Evolutionary conservation across 2,329 filamentous ascomycete genomes (phyloP).

Genomic region (Phyllosticta citriasiana): DNA sequence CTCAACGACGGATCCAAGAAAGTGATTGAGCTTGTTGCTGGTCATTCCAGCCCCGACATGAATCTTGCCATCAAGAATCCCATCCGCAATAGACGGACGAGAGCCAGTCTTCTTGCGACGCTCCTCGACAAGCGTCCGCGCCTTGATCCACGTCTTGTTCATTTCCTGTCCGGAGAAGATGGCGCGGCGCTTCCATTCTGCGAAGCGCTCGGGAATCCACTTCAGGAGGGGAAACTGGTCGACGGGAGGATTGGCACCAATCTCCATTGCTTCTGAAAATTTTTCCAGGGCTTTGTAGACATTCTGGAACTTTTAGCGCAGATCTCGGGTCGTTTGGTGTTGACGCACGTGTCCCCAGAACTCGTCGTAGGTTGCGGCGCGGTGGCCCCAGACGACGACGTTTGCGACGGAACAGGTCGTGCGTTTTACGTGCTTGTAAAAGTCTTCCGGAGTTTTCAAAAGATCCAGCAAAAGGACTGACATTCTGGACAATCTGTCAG

Average conservation of each 20-base stretch:
- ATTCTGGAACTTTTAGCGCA: constrained; percentile 12
- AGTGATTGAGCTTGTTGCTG: constrained; percentile 25
- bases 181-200: constrained; percentile 13
- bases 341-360: constrained; percentile 19
- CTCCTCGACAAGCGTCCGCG: constrained; percentile 9
- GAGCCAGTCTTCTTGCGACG: constrained; percentile 9
- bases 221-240: constrained; percentile 35
- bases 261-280: constrained; percentile 34
- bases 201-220: constrained; percentile 26
- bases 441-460: constrained; percentile 16
- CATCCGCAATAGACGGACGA: constrained; percentile 12
- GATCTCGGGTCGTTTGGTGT: neutral
- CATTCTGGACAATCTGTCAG: constrained; percentile 1
- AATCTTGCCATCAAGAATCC: constrained; percentile 8
- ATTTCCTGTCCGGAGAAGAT: constrained; percentile 13
- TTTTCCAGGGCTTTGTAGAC: constrained; percentile 33
- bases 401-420: constrained; percentile 40
- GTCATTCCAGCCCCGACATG: constrained; percentile 11
- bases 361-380: constrained; percentile 13
- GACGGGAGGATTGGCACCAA: constrained; percentile 38
- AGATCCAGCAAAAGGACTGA: constrained; percentile 12
- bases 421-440: constrained; percentile 38
- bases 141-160: constrained; percentile 11
- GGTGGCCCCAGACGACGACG: constrained; percentile 18
- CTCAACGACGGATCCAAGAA: constrained; percentile 26